Evolutionary conservation across 176 grass and related monocot species (phyloP).

Genomic region (Avena eriantha): DNA sequence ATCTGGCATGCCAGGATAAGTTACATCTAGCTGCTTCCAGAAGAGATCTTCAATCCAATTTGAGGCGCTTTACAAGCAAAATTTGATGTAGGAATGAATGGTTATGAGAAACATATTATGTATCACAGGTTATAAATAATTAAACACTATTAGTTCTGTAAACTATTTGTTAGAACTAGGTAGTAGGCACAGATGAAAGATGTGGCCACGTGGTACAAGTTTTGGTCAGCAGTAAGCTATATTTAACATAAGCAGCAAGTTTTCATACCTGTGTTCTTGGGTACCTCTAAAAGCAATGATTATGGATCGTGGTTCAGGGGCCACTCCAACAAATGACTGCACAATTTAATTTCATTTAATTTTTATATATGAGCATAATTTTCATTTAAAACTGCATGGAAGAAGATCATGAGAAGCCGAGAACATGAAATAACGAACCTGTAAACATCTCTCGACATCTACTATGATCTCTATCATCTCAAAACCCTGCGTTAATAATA

Average conservation of each 20-base stretch:
- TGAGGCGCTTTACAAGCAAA: constrained; percentile 51
- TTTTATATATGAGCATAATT: constrained; percentile 25
- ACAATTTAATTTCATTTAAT: constrained; percentile 9
- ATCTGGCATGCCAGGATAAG: constrained; percentile 93
- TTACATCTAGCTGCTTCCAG: constrained; percentile 94
- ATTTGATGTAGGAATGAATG: constrained; percentile 19
- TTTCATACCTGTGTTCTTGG: constrained; percentile 76
- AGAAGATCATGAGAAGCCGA: background rate
- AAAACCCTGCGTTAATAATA: constrained; percentile 66
- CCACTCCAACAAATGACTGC: constrained; percentile 93
- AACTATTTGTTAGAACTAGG: background rate
- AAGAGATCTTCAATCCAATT: constrained; percentile 98
- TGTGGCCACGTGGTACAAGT: background rate
- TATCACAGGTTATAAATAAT: background rate
- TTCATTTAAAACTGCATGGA: constrained; percentile 24
- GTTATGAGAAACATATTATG: background rate
- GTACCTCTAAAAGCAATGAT: constrained; percentile 97
- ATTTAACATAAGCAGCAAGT: background rate
- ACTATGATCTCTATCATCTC: constrained; percentile 89
- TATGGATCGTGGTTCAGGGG: constrained; percentile 64
- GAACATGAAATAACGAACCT: constrained; percentile 52
- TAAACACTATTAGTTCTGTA: constrained; percentile 18
- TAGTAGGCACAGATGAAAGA: background rate
- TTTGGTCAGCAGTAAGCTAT: background rate
- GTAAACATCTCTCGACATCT: constrained; percentile 87